These are phyloP conservation scores for Raphanus hybrid DNA, from an alignment of 441 rosid species.

Conservation along the genomic window DNA sequence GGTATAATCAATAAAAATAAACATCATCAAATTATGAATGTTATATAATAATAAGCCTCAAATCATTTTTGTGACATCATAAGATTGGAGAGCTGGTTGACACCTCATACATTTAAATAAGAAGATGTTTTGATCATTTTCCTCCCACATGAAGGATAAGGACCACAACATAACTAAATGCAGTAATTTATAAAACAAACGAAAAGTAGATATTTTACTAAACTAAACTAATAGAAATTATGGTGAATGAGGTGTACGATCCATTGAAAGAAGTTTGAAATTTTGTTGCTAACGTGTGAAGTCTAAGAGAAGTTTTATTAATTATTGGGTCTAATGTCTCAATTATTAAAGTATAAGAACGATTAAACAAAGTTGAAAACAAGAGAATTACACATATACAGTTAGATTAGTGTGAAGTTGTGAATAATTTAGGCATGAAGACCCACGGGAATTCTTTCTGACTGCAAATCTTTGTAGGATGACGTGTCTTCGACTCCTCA, in stretches of 20 bases:
- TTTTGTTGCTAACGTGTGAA: slow-evolving; percentile 23
- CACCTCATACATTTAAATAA: slow-evolving; percentile 20
- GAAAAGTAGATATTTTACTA: not conserved
- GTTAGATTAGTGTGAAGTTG: not conserved
- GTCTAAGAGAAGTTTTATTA: not conserved
- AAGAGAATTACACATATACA: not conserved
- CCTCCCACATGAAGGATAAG: slow-evolving; percentile 28
- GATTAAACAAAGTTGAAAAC: not conserved
- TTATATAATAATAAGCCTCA: slow-evolving; percentile 2
- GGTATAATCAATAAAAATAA: not conserved
- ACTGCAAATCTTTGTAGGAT: slow-evolving; percentile 8
- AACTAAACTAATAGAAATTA: not conserved
- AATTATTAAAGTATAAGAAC: slow-evolving; percentile 17
- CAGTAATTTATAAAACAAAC: not conserved
- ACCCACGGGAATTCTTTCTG: not conserved
- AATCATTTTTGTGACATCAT: slow-evolving; percentile 22
- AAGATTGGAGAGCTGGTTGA: slow-evolving; percentile 13
- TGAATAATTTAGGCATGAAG: not conserved
- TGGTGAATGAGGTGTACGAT: slow-evolving; percentile 13
- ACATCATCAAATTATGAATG: not conserved
- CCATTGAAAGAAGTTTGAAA: slow-evolving; percentile 24
- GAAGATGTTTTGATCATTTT: slow-evolving; percentile 18
- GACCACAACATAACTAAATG: slow-evolving; percentile 25
- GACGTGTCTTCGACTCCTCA: not conserved
- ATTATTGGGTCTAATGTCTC: slow-evolving; percentile 1